Conservation (phyloP, 805 yeast genomes). For the Priceomyces medius region DNA sequence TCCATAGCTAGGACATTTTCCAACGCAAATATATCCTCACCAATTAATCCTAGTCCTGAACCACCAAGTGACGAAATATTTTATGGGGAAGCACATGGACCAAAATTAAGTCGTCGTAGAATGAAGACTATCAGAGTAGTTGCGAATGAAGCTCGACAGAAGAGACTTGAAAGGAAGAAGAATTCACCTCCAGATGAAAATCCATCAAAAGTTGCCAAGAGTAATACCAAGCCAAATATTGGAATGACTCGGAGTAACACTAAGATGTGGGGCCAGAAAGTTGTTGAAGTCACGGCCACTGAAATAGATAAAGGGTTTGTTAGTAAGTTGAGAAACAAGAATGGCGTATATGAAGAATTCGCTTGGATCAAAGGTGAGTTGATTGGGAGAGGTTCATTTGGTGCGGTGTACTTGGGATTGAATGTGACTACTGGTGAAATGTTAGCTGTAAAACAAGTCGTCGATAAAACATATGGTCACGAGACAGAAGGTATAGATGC, state of each 20-base stretch:
- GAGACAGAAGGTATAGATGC: conserved; percentile 72
- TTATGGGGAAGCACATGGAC: conserved; percentile 36
- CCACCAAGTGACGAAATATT: conserved; percentile 36
- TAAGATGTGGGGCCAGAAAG: conserved; percentile 96
- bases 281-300: conserved; percentile 82
- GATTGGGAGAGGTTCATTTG: conserved; percentile 96
- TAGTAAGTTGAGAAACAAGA: conserved; percentile 57
- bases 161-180: conserved; percentile 28
- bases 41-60: conserved; percentile 22
- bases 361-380: conserved; percentile 98
- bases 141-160: conserved; percentile 76
- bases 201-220: conserved; percentile 3
- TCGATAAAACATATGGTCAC: conserved; percentile 37
- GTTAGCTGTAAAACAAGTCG: conserved; percentile 97
- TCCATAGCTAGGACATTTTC: conserved; percentile 45
- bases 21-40: conserved; percentile 37
- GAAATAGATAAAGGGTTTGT: conserved; percentile 62
- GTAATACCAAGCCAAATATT: conserved; percentile 2
- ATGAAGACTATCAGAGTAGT: conserved; percentile 92
- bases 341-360: conserved; percentile 75
- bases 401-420: conserved; percentile 85
- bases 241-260: conserved; percentile 73
- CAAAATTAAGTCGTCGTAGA: conserved; percentile 49
- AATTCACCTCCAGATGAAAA: neutral
- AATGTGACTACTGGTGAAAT: conserved; percentile 97